These are phyloP conservation scores for Carex scoparia DNA, from an alignment of 176 grass and related monocot species.

Conservation along the genomic window DNA sequence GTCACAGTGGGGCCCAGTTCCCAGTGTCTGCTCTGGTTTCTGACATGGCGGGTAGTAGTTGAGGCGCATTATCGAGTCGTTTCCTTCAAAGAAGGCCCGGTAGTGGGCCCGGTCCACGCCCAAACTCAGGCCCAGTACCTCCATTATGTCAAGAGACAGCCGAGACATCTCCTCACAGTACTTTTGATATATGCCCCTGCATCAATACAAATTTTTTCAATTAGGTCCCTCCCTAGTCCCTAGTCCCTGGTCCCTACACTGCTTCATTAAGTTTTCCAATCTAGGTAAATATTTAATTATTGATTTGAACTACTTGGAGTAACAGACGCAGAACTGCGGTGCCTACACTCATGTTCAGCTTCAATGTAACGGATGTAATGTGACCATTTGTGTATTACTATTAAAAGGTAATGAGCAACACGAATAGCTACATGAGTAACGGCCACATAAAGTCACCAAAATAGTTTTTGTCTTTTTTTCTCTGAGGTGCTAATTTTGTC, in stretches of 20 bases:
- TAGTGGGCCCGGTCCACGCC: constrained; percentile 42
- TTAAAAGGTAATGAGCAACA: not conserved
- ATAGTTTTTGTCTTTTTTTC: constrained; percentile 6
- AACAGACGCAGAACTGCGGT: not conserved
- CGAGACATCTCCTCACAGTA: constrained; percentile 82
- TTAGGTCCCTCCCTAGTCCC: no score
- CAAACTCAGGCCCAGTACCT: constrained; percentile 65
- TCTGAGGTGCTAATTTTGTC: constrained; percentile 29
- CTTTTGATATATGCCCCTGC: constrained; percentile 43
- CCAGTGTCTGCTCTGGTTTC: constrained; percentile 57
- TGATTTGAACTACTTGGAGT: constrained; percentile 3
- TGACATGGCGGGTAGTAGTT: constrained; percentile 99
- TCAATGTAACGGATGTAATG: not conserved
- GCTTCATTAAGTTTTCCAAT: not conserved
- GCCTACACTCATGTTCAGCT: not conserved
- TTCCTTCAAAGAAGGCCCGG: constrained; percentile 61
- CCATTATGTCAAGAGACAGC: constrained; percentile 76
- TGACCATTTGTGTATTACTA: not conserved
- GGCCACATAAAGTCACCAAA: not conserved
- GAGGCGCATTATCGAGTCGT: constrained; percentile 84
- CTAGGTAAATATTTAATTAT: not conserved
- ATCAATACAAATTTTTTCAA: not conserved
- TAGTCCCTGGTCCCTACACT: no score
- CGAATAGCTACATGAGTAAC: not conserved
- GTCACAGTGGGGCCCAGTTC: constrained; percentile 83